Conservation (phyloP, 257 asterid genomes). For the Voacanga thouarsii region DNA sequence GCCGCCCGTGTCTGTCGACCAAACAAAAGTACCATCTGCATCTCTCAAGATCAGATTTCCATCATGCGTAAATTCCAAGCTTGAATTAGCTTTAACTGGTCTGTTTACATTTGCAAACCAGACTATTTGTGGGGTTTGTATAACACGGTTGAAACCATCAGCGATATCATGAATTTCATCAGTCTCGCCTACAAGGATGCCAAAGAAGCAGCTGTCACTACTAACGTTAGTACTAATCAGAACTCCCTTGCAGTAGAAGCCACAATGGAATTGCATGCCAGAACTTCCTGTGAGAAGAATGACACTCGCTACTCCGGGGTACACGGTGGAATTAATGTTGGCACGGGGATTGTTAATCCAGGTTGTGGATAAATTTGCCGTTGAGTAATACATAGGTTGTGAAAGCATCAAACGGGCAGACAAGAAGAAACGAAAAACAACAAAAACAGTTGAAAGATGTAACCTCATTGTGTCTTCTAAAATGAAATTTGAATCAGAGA, state of each 20-base stretch:
- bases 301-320: not conserved
- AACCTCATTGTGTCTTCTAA: constrained; percentile 2
- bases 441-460: not conserved
- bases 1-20: constrained; percentile 22
- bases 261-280: constrained; percentile 17
- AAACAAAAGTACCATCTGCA: constrained; percentile 21
- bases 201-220: too few species aligned
- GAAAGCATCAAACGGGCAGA: not conserved
- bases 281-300: constrained; percentile 14
- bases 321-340: not conserved
- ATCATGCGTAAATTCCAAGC: constrained; percentile 16
- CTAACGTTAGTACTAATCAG: too few species aligned
- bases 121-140: constrained; percentile 15
- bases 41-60: constrained; percentile 22
- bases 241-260: constrained; percentile 22
- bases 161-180: too few species aligned
- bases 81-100: constrained; percentile 19
- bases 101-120: constrained; percentile 28
- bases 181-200: constrained; percentile 12
- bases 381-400: constrained; percentile 10
- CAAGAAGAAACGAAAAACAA: not conserved
- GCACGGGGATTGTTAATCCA: constrained; percentile 8
- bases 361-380: constrained; percentile 21
- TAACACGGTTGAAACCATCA: not conserved
- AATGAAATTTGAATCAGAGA: not conserved